Evolutionary conservation across 2,329 filamentous ascomycete species (phyloP).

Genomic region (Scolecobasidium constrictum): DNA sequence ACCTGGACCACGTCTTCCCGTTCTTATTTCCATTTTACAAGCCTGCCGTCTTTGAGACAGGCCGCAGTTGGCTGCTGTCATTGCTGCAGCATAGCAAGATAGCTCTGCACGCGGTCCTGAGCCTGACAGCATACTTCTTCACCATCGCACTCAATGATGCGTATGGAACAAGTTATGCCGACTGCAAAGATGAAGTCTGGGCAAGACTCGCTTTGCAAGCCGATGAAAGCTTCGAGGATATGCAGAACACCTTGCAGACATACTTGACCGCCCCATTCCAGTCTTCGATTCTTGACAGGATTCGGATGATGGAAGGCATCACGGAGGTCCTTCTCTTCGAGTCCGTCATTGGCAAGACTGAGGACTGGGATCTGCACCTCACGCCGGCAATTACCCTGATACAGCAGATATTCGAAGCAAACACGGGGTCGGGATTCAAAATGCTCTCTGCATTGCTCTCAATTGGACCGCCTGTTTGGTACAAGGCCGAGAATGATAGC

Average conservation of each 20-base stretch:
- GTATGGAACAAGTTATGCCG: not conserved
- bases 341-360: not conserved
- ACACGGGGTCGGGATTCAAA: not conserved
- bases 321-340: not conserved
- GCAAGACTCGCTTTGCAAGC: not conserved
- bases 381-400: not conserved
- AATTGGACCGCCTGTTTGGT: not conserved
- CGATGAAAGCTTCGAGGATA: not conserved
- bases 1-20: conserved; percentile 13
- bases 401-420: not conserved
- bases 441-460: not conserved
- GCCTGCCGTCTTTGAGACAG: conserved; percentile 12
- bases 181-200: not conserved
- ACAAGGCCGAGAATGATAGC: not conserved
- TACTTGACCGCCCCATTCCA: not conserved
- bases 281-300: not conserved
- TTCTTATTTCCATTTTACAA: conserved; percentile 13
- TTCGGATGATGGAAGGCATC: not conserved
- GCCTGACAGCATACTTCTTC: not conserved
- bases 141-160: not conserved
- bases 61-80: conserved; percentile 13
- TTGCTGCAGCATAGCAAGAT: conserved; percentile 7
- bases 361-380: not conserved
- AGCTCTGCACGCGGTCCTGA: not conserved
- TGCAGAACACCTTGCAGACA: not conserved